phyloP scores from a whole-genome alignment of 148 eudicot species.

The Beta vulgaris region DNA sequence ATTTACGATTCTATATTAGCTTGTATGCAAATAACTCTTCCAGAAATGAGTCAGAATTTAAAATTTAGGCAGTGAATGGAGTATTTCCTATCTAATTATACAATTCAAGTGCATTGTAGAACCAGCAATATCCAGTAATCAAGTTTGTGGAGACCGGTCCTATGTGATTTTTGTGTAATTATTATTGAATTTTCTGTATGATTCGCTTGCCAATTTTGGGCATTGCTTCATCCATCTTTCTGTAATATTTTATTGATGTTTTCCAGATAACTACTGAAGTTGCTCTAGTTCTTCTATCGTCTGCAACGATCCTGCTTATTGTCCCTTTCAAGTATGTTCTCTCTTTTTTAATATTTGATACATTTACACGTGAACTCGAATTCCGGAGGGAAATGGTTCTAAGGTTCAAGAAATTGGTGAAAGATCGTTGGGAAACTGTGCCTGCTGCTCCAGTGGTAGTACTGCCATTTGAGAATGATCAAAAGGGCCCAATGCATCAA shows the following conservation, averaged over 20 bases:
- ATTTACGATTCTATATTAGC: neutral
- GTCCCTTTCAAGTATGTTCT: conserved; percentile 80
- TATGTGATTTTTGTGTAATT: neutral
- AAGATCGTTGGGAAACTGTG: conserved; percentile 87
- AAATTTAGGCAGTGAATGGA: neutral
- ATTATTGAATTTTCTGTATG: neutral
- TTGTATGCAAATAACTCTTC: neutral
- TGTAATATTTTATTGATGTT: conserved; percentile 7
- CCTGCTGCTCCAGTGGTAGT: conserved; percentile 82
- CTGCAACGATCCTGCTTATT: conserved; percentile 55
- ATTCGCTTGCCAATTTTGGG: neutral
- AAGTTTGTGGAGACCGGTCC: neutral
- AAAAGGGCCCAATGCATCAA: conserved; percentile 30
- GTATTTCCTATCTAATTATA: neutral
- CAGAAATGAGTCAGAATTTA: neutral
- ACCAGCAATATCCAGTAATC: neutral
- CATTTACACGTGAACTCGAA: conserved; percentile 77
- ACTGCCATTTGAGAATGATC: conserved; percentile 58
- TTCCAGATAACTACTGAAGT: conserved; percentile 77
- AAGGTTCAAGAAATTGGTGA: conserved; percentile 56
- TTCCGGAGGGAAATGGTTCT: conserved; percentile 65
- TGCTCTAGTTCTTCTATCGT: conserved; percentile 60
- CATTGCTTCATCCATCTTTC: conserved; percentile 5
- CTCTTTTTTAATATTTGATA: conserved; percentile 58
- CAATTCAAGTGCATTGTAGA: neutral